These are phyloP conservation scores for Apiotrichum akiyoshidainum DNA, from an alignment of 1,284 basidiomycete genomes.

Conservation along the genomic window DNA sequence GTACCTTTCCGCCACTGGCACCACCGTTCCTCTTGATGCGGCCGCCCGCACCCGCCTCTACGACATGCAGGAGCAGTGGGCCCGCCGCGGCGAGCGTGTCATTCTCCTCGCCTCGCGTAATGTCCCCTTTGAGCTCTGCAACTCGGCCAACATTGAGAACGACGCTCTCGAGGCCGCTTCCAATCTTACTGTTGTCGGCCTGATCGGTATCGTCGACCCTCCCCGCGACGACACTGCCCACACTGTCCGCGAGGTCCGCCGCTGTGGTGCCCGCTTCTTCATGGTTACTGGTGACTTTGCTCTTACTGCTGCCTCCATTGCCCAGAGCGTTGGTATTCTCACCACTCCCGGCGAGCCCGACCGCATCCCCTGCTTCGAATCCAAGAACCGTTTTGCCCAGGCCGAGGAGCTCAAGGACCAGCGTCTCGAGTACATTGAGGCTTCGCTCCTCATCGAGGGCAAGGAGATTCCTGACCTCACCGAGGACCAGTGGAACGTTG, in stretches of 20 bases:
- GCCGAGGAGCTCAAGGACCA: conserved; percentile 8
- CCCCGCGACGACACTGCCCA: conserved; percentile 60
- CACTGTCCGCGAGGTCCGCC: conserved; percentile 55
- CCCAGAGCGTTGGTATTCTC: conserved; percentile 60
- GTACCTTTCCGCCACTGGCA: conserved; percentile 50
- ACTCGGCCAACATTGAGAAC: conserved; percentile 47
- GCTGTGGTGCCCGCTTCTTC: conserved; percentile 63
- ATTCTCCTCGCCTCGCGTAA: conserved; percentile 52
- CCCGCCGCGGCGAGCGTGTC: conserved; percentile 61
- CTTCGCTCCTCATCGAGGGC: conserved; percentile 57
- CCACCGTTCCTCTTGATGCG: conserved; percentile 46
- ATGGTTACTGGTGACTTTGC: conserved; percentile 67
- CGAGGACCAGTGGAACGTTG: conserved; percentile 55
- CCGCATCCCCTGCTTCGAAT: conserved; percentile 25
- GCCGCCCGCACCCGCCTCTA: conserved; percentile 38
- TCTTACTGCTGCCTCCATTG: conserved; percentile 57
- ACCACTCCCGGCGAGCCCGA: conserved; percentile 53
- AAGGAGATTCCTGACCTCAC: conserved; percentile 55
- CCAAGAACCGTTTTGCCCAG: conserved; percentile 25
- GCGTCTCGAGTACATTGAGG: conserved; percentile 2
- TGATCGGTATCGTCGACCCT: conserved; percentile 65
- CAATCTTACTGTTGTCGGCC: conserved; percentile 59
- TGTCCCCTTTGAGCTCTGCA: conserved; percentile 23
- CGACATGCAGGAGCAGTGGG: conserved; percentile 56
- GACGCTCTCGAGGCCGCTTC: conserved; percentile 36